A percentile compares a stretch with the other conserved stretches of the same genome.
These are phyloP conservation scores for Yarrowia sp. DNA, from an alignment of 805 yeast genomes.

Conservation along the genomic window DNA sequence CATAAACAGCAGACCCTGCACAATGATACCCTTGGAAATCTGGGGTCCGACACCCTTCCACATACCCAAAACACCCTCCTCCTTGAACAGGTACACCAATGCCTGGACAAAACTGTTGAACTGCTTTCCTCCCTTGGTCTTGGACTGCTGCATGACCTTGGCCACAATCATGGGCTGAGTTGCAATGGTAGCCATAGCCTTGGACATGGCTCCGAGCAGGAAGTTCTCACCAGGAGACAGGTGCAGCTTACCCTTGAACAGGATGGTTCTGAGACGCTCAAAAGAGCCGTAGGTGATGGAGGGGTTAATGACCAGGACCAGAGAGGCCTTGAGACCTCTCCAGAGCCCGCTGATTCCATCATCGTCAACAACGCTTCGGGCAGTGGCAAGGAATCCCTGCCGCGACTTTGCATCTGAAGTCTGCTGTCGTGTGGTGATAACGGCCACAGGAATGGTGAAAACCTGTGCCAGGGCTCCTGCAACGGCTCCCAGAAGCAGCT, in stretches of 20 bases:
- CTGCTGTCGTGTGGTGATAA: constrained; percentile 62
- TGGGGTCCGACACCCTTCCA: constrained; percentile 85
- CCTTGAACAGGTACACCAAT: constrained; percentile 54
- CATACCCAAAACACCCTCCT: constrained; percentile 63
- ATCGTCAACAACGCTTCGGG: constrained; percentile 53
- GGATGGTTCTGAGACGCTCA: constrained; percentile 58
- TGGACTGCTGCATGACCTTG: constrained; percentile 72
- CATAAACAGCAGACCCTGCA: constrained; percentile 81
- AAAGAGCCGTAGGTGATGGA: constrained; percentile 82
- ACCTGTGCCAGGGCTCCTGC: constrained; percentile 82
- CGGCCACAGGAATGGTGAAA: constrained; percentile 78
- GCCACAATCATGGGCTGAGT: constrained; percentile 86
- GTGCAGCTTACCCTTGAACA: constrained; percentile 44
- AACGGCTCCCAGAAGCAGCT: constrained; percentile 68
- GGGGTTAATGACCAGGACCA: constrained; percentile 77
- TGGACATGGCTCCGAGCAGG: constrained; percentile 72
- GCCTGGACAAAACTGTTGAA: constrained; percentile 64
- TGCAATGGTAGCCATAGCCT: constrained; percentile 71
- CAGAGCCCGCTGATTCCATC: constrained; percentile 74
- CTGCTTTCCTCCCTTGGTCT: constrained; percentile 37
- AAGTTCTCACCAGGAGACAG: constrained; percentile 66
- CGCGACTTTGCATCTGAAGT: constrained; percentile 20
- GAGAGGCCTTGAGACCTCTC: constrained; percentile 78
- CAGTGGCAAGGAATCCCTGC: constrained; percentile 44
- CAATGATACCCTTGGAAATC: constrained; percentile 73